Evolutionary conservation across 768 basidiomycete species (phyloP), one percentile per base, ranked within the genome.

Genomic region (Termitomyces sp.): DNA sequence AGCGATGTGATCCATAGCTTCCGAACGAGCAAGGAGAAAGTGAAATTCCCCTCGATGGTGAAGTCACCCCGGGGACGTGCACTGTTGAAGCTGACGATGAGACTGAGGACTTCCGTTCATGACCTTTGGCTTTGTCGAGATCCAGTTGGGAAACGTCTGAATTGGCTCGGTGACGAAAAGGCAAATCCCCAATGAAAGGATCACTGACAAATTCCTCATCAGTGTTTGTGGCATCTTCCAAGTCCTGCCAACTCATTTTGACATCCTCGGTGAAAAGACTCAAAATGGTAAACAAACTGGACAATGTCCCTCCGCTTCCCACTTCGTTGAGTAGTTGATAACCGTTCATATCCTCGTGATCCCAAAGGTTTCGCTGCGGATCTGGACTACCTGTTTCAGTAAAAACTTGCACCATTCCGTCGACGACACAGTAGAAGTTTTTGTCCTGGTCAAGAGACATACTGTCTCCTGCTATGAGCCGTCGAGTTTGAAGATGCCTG

Each of bases 271-370:
- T 99, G 75, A 99, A 98, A 48, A 99, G 82, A 61, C 89, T 90
- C 49, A 99, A 81, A 69, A 99, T 99, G 6, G 94, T 98, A 75
- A 99, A 99, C 41, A 98, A 78, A 66, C 92, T 95, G 26, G 93
- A 96, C 13, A 99, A 77, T 0, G 94, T 99, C 20, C 97, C 97
- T 5, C 97, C 96, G 33, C 88, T 91, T 51, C 92, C 88, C 29
- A 99, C 97, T 75, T 98, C 94, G 68, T 98, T 99, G 39, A 99
- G 80, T 7, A 98, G 77, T 67, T 98, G 94, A 72, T 94, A 98
- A 2, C 96, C 95, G 62, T 97, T 96, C 83, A 92, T 90, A 53
- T 91, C 87, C 66, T 92, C 90, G 54, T 87, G 84, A 39, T 92
- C 91, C 86, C 87, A 91, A 13, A 81, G 72, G 42, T 82, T 82